Percentiles rank a stretch among this genome's conserved stretches.
These are phyloP conservation scores for Cladosporium sp. DNA, from an alignment of 2,329 filamentous ascomycete genomes.

Conservation along the genomic window DNA sequence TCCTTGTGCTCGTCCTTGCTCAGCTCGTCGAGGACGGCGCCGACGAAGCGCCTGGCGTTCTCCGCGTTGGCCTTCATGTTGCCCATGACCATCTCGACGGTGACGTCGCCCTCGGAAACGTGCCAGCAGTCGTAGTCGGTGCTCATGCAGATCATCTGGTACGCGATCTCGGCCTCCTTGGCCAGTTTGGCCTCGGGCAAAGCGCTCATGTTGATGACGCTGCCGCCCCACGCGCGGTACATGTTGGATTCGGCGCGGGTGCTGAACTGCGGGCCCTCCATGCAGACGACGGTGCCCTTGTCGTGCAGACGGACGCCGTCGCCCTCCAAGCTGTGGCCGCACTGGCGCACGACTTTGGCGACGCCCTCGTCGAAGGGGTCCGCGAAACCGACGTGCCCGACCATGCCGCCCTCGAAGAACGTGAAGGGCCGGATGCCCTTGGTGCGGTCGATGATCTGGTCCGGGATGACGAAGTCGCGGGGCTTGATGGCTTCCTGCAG, in stretches of 20 bases:
- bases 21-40: constrained; percentile 81
- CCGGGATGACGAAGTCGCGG: constrained; percentile 92
- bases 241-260: constrained; percentile 93
- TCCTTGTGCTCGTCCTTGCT: constrained; percentile 71
- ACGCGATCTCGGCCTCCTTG: constrained; percentile 90
- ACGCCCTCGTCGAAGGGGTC: constrained; percentile 86
- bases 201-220: constrained; percentile 97
- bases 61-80: constrained; percentile 91
- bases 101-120: constrained; percentile 70
- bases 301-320: constrained; percentile 83
- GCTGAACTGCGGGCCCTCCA: constrained; percentile 99
- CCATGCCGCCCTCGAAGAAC: constrained; percentile 89
- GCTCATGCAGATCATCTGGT: constrained; percentile 99
- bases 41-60: constrained; percentile 82
- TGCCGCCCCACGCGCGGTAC: constrained; percentile 91
- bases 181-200: constrained; percentile 95
- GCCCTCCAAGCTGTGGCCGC: constrained; percentile 72
- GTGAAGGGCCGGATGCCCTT: constrained; percentile 94
- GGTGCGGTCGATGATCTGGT: constrained; percentile 95
- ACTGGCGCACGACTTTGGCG: constrained; percentile 70
- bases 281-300: constrained; percentile 82
- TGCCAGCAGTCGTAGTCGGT: constrained; percentile 99
- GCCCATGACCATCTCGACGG: constrained; percentile 94
- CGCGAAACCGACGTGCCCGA: constrained; percentile 91
- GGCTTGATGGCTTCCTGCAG: constrained; percentile 90